These are phyloP conservation scores for Chlamydomonas schloesseri DNA, from an alignment of 139 green algal species.

Conservation along the genomic window DNA sequence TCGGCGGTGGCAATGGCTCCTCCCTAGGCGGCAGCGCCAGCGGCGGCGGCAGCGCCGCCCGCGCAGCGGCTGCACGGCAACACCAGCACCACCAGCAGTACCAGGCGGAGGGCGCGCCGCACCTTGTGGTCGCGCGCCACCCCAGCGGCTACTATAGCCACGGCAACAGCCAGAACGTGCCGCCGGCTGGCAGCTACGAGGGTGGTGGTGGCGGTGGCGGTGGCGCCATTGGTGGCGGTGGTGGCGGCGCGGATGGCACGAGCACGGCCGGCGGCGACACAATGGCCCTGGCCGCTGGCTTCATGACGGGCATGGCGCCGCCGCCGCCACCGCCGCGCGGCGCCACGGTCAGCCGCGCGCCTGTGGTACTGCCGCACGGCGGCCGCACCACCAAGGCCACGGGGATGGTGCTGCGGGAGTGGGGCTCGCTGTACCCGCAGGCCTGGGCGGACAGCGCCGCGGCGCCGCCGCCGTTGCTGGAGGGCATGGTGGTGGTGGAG, in stretches of 20 bases:
- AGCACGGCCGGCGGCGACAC: neutral
- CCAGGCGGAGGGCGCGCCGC: too few species aligned
- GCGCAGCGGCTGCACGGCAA: too few species aligned
- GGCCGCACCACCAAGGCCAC: conserved; percentile 11
- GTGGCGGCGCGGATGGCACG: too few species aligned
- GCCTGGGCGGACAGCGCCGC: neutral
- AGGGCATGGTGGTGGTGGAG: conserved; percentile 14
- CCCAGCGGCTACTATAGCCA: neutral
- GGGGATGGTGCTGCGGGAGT: conserved; percentile 35
- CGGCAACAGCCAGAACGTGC: conserved; percentile 20
- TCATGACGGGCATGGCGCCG: neutral
- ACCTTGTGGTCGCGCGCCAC: neutral
- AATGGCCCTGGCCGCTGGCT: too few species aligned
- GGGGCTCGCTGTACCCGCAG: conserved; percentile 38
- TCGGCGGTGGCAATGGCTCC: neutral
- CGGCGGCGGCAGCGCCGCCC: neutral
- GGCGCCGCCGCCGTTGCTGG: neutral
- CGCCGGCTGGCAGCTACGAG: neutral
- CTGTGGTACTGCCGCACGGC: conserved; percentile 21
- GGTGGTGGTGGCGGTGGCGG: too few species aligned
- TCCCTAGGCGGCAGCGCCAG: neutral
- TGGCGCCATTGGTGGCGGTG: too few species aligned
- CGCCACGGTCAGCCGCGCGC: conserved; percentile 13
- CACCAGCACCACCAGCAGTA: too few species aligned
- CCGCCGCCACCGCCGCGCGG: neutral